A percentile compares a stretch with the other conserved stretches of the same genome.
phyloP scores from a whole-genome alignment of 129 eudicot genomes.

The Lactuca sativa region DNA sequence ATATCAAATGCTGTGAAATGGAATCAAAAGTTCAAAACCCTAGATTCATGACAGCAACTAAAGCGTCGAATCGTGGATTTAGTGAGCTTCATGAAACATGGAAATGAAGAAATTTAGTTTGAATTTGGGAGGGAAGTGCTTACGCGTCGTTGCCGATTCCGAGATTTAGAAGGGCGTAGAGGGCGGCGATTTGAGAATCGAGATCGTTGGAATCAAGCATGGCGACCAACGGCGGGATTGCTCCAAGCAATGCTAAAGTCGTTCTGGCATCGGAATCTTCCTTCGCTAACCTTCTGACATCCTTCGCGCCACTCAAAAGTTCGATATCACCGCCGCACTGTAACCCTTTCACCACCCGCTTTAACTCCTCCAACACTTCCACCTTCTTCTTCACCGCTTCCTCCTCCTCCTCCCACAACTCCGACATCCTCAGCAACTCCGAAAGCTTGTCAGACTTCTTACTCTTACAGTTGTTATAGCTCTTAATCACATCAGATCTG shows the following conservation, averaged over 20 bases:
- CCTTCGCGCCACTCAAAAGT: constrained; percentile 63
- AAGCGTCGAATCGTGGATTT: not conserved
- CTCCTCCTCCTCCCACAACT: constrained; percentile 39
- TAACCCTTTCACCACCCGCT: constrained; percentile 55
- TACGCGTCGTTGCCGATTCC: constrained; percentile 82
- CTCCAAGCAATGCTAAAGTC: constrained; percentile 70
- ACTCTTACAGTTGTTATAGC: not conserved
- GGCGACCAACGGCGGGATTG: constrained; percentile 69
- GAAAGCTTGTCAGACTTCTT: constrained; percentile 63
- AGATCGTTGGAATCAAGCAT: constrained; percentile 54
- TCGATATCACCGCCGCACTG: constrained; percentile 38
- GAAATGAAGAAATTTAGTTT: not conserved
- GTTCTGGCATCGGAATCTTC: constrained; percentile 60
- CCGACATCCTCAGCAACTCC: constrained; percentile 63
- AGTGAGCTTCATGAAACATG: not conserved
- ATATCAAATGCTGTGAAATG: constrained; percentile 1
- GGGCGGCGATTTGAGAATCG: constrained; percentile 51
- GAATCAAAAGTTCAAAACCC: constrained; percentile 20
- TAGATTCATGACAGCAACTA: constrained; percentile 4
- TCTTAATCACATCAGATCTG: constrained; percentile 29
- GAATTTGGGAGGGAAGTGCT: constrained; percentile 6
- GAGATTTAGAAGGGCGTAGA: constrained; percentile 81
- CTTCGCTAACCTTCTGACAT: constrained; percentile 65
- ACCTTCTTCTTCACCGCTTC: constrained; percentile 64
- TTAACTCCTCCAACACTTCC: constrained; percentile 57